A percentile compares a stretch with the other conserved stretches of the same genome.
These are phyloP conservation scores for Metschnikowia similis DNA, from an alignment of 805 yeast species.

Conservation along the genomic window DNA sequence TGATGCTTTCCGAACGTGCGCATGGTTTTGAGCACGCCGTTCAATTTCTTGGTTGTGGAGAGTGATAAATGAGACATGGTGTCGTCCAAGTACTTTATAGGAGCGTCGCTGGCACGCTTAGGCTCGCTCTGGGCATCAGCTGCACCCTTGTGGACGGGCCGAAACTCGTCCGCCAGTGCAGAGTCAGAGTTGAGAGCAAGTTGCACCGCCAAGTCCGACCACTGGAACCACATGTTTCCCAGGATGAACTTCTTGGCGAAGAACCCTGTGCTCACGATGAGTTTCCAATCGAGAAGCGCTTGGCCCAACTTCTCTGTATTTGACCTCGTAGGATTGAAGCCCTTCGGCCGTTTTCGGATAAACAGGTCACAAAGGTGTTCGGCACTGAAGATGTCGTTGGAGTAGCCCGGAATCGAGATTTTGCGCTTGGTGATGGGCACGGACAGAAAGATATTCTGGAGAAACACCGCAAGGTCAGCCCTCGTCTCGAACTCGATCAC, in stretches of 20 bases:
- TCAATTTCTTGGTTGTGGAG: constrained; percentile 26
- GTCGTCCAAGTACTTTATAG: constrained; percentile 8
- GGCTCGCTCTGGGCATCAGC: neutral
- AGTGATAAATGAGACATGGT: constrained; percentile 20
- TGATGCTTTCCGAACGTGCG: constrained; percentile 28
- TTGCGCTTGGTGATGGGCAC: constrained; percentile 28
- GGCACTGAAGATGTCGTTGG: constrained; percentile 36
- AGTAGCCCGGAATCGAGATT: constrained; percentile 38
- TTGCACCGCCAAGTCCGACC: constrained; percentile 32
- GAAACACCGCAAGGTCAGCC: constrained; percentile 20
- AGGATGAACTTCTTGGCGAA: constrained; percentile 35
- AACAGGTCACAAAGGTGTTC: constrained; percentile 32
- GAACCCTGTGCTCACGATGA: constrained; percentile 29
- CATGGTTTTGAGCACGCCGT: constrained; percentile 32
- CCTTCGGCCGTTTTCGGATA: constrained; percentile 23
- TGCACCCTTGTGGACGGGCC: neutral
- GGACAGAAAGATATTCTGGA: constrained; percentile 19
- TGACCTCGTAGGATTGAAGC: constrained; percentile 32
- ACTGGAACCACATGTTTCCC: constrained; percentile 43
- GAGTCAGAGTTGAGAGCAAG: neutral
- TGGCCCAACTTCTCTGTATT: constrained; percentile 41
- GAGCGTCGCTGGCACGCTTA: neutral
- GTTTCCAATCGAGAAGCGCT: constrained; percentile 30
- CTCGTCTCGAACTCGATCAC: constrained; percentile 13
- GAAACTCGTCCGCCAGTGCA: too few species aligned